These are phyloP conservation scores for Ascochyta lentis DNA, from an alignment of 2,329 filamentous ascomycete genomes.

Conservation along the genomic window DNA sequence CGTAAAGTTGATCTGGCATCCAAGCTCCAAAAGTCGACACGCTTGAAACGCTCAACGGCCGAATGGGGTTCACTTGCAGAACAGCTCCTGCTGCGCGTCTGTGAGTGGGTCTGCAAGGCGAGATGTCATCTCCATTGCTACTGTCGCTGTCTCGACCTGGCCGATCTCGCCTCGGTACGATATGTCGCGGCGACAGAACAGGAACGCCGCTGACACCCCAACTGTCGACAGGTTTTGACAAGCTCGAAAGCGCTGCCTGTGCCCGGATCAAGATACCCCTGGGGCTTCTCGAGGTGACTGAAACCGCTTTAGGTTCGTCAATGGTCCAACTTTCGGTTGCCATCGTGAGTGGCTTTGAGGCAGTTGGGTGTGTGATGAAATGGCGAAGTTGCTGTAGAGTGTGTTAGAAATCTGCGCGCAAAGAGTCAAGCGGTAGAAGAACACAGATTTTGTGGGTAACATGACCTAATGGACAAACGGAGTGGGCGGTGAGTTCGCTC, in stretches of 20 bases:
- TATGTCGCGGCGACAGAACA: background rate
- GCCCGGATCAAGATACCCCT: background rate
- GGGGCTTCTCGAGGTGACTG: background rate
- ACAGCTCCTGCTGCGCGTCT: background rate
- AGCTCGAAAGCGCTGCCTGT: background rate
- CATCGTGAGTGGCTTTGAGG: background rate
- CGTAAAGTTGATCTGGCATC: background rate
- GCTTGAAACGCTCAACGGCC: background rate
- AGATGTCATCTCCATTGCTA: background rate
- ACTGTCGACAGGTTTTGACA: background rate
- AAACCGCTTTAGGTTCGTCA: background rate
- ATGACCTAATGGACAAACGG: background rate
- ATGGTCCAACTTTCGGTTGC: background rate
- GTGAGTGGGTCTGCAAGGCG: background rate
- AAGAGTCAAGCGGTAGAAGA: background rate
- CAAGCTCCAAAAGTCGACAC: background rate
- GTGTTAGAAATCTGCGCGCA: no score
- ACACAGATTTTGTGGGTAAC: background rate
- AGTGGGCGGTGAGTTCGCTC: background rate
- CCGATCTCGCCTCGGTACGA: background rate
- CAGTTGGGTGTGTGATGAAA: background rate
- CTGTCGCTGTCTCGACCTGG: background rate
- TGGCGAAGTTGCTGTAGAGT: background rate
- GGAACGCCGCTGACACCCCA: constrained; percentile 3
- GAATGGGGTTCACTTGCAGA: background rate